Evolutionary conservation across 305 asterid genomes (phyloP), one percentile per base, ranked within the genome.

Genomic region (Caryopteris hybrid): DNA sequence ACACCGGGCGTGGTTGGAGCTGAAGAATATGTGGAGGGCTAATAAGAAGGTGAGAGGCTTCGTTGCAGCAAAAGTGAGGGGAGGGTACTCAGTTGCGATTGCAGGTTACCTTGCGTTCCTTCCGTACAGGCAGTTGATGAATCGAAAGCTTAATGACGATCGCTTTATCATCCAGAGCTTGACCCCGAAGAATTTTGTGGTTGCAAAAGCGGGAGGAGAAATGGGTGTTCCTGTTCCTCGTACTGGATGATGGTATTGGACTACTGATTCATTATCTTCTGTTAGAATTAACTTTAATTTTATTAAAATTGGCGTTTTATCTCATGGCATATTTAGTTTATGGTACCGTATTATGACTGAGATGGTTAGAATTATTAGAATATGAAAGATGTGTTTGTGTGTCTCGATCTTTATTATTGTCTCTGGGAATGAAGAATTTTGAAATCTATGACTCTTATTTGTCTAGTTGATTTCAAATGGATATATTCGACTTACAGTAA

Each of bases 41-140:
- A 74, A 74, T 47, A 31, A 51, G 45, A 82, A 74, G 69, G 85
- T 85, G 57, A 82, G 65, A 50, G 90, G 87, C 6, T 81, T 84
- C 42, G 23, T 84, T 4, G 78, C 80, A 43, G 85, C 77, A 41
- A 84, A 75, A 71, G 74, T 74, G 18, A 71, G 78, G 72, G 81
- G 84, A 43, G 93, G 93, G 3, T 86, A 84, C 64, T 50, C 88
- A 11, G 64, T 86, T 7, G 90, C 56, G 27, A 78, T 86, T 48
- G 93, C 84, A 0, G 93, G 90, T 23, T 78, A 84, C 64, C 66
- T 86, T n/a, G 84, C 86, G 6, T 84, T 84, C 67, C 75, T 86
- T 18, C 82, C 85, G 4, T 1, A 10, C 12, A 36, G 11, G 5
- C 64, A 58, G 48, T 1, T 58, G 33, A 4, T 3, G 9, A 11